A percentile compares a stretch with the other conserved stretches of the same genome.
These are phyloP conservation scores for Globisporangium paroecandrum DNA, from an alignment of 352 stramenopile genomes.

Conservation along the genomic window DNA sequence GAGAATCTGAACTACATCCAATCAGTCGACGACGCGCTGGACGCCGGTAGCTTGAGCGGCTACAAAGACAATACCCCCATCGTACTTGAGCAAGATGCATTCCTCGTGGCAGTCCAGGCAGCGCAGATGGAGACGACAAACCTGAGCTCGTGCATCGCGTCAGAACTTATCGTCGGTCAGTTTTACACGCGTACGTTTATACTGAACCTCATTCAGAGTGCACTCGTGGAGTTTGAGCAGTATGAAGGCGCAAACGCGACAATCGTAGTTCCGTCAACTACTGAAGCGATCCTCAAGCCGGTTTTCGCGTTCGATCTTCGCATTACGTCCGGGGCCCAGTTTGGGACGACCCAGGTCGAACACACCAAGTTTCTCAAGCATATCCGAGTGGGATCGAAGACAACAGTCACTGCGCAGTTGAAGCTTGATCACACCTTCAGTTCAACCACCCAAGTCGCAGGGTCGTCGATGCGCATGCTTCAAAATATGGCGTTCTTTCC, in stretches of 20 bases:
- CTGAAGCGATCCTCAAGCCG: slow-evolving; percentile 21
- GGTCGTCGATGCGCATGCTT: slow-evolving; percentile 40
- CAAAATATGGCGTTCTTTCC: slow-evolving; percentile 39
- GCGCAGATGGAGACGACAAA: slow-evolving; percentile 23
- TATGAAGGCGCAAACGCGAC: slow-evolving; percentile 1
- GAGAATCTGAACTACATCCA: slow-evolving; percentile 34
- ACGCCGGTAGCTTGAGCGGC: slow-evolving; percentile 19
- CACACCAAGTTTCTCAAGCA: slow-evolving; percentile 22
- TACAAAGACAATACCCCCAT: slow-evolving; percentile 24
- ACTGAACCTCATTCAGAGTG: slow-evolving; percentile 27
- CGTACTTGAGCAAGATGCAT: slow-evolving; percentile 32
- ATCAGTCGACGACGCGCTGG: slow-evolving; percentile 17
- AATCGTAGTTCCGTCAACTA: slow-evolving; percentile 24
- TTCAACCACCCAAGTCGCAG: slow-evolving; percentile 15
- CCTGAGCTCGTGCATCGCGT: slow-evolving; percentile 38
- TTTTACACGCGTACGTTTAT: slow-evolving; percentile 42
- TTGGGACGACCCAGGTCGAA: neutral
- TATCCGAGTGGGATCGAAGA: slow-evolving; percentile 22
- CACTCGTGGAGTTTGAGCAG: slow-evolving; percentile 14
- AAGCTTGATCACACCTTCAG: slow-evolving; percentile 29
- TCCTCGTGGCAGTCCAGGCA: slow-evolving; percentile 33
- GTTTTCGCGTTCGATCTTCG: slow-evolving; percentile 26
- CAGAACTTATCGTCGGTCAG: slow-evolving; percentile 33
- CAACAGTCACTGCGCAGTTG: slow-evolving; percentile 21
- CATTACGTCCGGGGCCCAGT: slow-evolving; percentile 27